Evolutionary conservation across 2,329 filamentous ascomycete species (phyloP).

Genomic region (Fusarium kyushuense): DNA sequence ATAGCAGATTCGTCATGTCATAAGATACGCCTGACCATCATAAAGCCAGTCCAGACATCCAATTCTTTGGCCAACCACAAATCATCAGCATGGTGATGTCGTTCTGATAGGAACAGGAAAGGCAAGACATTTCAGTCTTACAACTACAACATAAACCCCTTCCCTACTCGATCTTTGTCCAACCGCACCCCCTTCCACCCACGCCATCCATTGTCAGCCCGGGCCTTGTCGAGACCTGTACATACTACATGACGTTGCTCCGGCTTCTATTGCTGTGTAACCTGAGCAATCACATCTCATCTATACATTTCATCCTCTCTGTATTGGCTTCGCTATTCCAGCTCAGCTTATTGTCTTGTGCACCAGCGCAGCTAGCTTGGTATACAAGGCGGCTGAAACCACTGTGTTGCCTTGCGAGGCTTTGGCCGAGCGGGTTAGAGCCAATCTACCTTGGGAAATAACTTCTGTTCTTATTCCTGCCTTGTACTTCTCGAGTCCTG

Average conservation of each 20-base stretch:
- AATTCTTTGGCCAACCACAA: conserved; percentile 23
- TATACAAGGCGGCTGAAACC: conserved; percentile 39
- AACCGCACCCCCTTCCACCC: conserved; percentile 25
- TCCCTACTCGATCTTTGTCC: conserved; percentile 37
- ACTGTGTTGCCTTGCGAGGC: conserved; percentile 31
- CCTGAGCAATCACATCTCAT: conserved; percentile 38
- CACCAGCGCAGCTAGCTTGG: conserved; percentile 5
- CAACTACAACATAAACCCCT: conserved; percentile 34
- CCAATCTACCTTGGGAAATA: conserved; percentile 9
- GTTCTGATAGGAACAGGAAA: conserved; percentile 31
- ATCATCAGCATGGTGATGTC: conserved; percentile 31
- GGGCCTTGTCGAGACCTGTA: conserved; percentile 20
- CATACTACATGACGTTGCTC: conserved; percentile 38
- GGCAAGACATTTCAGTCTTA: conserved; percentile 10
- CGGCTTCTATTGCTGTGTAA: conserved; percentile 35
- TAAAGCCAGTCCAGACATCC: conserved; percentile 4
- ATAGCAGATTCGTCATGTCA: conserved; percentile 26
- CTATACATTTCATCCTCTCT: conserved; percentile 22
- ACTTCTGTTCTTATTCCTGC: conserved; percentile 14
- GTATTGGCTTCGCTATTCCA: conserved; percentile 23
- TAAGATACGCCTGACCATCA: not conserved
- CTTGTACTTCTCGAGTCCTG: conserved; percentile 4
- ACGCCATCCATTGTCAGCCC: conserved; percentile 18
- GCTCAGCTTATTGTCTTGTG: conserved; percentile 28
- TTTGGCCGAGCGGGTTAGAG: conserved; percentile 22